Evolutionary conservation across 306 rosid genomes (phyloP), one percentile per base, ranked within the genome.

Genomic region (Acacia acuminata): DNA sequence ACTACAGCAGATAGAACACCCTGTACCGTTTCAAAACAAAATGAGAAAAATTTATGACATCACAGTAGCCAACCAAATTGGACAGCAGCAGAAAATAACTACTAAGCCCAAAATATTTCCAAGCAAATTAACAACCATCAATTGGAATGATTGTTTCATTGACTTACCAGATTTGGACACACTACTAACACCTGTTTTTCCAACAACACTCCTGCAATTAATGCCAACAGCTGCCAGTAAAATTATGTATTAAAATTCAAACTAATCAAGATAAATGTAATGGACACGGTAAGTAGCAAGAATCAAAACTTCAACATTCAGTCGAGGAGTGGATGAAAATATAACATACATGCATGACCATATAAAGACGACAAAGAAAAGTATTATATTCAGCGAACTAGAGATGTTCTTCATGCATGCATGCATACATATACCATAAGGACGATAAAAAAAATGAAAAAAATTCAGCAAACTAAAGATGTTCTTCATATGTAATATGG

Each of bases 1-100:
- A 96, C 97, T 61, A 83, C 64, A 80, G 98, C 92, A 66, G 98
- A 92, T 75, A 93, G 90, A 82, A 96, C 89, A 80, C 98, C 99
- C 99, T 96, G 91, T 87, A 85, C 77, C 68, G 51, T 86, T 83
- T 87, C 84, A 76, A 83, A 87, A 85, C 45, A 76, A 75, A 77
- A 68, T 71, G 55, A 67, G 79, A 36, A 73, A 22, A 36, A 75
- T 69, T 56, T 51, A 45, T 9, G 44, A 71, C 60, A 75, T 51
- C 48, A 66, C 40, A 22, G 67, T 20, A 36, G 48, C 65, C 73
- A 48, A 65, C 82, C 32, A 73, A 69, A 71, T 58, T 40, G 53
- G 64, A 74, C 61, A 77, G 67, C 48, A 66, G 78, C 76, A 55
- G 50, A 58, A 78, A 75, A 22, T 15, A 77, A 17, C 53, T 50